A percentile compares a stretch with the other conserved stretches of the same genome.
phyloP scores from a whole-genome alignment of 1,284 basidiomycete species.

The Leccinum cinnamomeum region DNA sequence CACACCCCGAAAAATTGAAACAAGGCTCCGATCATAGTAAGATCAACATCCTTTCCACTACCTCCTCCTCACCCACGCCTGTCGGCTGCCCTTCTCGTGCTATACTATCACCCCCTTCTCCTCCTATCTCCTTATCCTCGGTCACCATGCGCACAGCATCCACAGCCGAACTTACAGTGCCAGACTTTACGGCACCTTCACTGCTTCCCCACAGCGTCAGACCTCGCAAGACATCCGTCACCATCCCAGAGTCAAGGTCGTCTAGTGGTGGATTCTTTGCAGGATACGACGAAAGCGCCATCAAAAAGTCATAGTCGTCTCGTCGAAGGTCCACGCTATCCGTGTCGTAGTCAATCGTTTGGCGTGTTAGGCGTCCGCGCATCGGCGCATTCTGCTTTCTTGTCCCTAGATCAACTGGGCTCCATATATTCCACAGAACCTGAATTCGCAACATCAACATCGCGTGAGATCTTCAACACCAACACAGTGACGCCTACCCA shows the following conservation, averaged over 20 bases:
- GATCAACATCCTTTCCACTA: constrained; percentile 29
- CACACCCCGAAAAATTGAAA: constrained; percentile 8
- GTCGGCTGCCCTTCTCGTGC: background rate
- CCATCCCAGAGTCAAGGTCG: constrained; percentile 42
- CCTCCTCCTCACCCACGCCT: constrained; percentile 26
- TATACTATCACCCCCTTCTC: background rate
- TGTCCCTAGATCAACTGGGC: constrained; percentile 38
- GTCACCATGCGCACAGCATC: background rate
- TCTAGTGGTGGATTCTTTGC: constrained; percentile 36
- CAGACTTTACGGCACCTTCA: constrained; percentile 3
- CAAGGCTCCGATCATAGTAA: constrained; percentile 8
- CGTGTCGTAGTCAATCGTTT: constrained; percentile 13
- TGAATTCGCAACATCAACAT: constrained; percentile 22
- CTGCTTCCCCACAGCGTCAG: constrained; percentile 42
- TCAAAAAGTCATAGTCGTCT: constrained; percentile 49
- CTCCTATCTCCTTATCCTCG: background rate
- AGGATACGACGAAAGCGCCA: constrained; percentile 39
- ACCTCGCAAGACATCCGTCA: constrained; percentile 45
- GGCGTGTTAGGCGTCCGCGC: constrained; percentile 29
- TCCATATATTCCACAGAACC: constrained; percentile 49
- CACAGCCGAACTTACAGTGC: background rate
- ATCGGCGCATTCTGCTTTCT: constrained; percentile 38
- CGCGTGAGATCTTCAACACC: constrained; percentile 6
- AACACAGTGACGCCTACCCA: constrained; percentile 45
- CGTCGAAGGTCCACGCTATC: constrained; percentile 19